Base-by-base conservation (phyloP, 2,329 filamentous ascomycete species). In the Neofusicoccum cordaticola region DNA sequence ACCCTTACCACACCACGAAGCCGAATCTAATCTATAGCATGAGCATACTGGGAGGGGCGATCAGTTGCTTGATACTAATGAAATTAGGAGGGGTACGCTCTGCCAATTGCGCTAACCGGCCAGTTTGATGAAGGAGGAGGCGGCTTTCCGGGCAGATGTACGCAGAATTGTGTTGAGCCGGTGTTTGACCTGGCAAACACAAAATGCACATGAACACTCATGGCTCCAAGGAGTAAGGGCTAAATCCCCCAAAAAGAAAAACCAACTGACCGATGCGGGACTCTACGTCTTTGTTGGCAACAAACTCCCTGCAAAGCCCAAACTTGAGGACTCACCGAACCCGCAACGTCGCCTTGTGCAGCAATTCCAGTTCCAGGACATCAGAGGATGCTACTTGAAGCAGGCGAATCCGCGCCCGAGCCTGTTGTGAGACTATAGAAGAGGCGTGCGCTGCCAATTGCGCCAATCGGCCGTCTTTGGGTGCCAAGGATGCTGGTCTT, bases 21-120 rank as follows among this genome's bases (percentile, higher is more conserved):
- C 22, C 22, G 22, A 22, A 22, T 22, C 22, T 22, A 22, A 22
- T 22, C 22, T 22, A 22, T 22, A 22, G 4, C 15, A 31, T 7
- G 27, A 17, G 41, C 41, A 17, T 17, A 4, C 41, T 7, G 41
- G 41, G 27, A 31, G 0, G 27, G 4, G 27, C 27, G 27, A 31
- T 5, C 27, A 31, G 27, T 31, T 7, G 27, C 27, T 31, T 31
- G 27, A 2, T 31, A 27, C 44, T n/a, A 22, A 2, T 39, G n/a
- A 4, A 15, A 41, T 53, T 53, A 57, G 52, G 37, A 57, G 22
- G 52, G 39, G 52, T 44, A 57, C 52, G 52, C 52, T 42, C 52
- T 57, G 34, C 52, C 52, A 31, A 57, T 57, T 57, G 52, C 37
- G 52, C 52, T 44, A 45, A 58, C 53, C 53, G 53, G 53, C 39